Evolutionary conservation across 306 rosid species (phyloP).

Genomic region (Cucumis cinereus): DNA sequence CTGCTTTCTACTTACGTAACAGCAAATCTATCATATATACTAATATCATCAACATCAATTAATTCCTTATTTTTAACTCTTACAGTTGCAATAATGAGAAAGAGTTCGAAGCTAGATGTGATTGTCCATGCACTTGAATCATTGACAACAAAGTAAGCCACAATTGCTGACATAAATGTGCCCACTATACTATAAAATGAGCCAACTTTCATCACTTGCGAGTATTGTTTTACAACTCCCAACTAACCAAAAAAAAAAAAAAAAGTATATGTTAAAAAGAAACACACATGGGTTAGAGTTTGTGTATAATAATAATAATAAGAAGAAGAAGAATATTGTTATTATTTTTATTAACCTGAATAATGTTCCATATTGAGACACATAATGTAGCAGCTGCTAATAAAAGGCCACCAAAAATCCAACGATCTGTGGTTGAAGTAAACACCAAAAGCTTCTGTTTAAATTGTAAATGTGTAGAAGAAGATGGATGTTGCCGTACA

Average conservation of each 20-base stretch:
- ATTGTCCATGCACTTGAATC: slow-evolving; percentile 20
- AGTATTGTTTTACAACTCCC: slow-evolving; percentile 29
- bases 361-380: slow-evolving; percentile 37
- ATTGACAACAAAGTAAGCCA: slow-evolving; percentile 15
- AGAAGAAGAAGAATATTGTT: not conserved
- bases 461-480: slow-evolving; percentile 12
- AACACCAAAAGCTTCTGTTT: slow-evolving; percentile 29
- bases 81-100: slow-evolving; percentile 29
- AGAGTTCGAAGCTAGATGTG: slow-evolving; percentile 20
- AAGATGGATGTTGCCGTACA: slow-evolving; percentile 26
- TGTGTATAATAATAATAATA: too few species aligned
- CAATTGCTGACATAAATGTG: slow-evolving; percentile 18
- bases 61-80: not conserved
- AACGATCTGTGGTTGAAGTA: slow-evolving; percentile 50
- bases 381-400: slow-evolving; percentile 50
- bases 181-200: slow-evolving; percentile 28
- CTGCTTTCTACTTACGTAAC: not conserved
- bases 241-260: slow-evolving; percentile 13
- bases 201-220: slow-evolving; percentile 33
- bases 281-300: too few species aligned
- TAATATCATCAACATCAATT: too few species aligned
- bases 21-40: not conserved
- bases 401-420: slow-evolving; percentile 65
- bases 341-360: slow-evolving; percentile 18
- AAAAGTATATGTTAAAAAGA: not conserved